phyloP scores from a whole-genome alignment of 2,329 filamentous ascomycete species.

The Stachybotrys elegans region DNA sequence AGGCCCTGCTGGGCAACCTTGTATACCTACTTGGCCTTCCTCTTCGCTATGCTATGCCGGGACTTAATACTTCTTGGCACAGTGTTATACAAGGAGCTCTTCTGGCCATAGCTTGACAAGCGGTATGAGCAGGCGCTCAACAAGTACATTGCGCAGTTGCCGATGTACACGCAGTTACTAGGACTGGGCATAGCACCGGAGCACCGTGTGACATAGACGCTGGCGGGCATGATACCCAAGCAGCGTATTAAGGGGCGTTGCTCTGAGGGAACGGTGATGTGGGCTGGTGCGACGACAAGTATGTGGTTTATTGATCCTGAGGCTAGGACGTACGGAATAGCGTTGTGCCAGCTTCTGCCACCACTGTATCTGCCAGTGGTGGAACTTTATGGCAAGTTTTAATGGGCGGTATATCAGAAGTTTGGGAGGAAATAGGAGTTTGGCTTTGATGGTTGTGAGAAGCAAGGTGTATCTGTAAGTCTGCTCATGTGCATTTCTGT shows the following conservation, averaged over 20 bases:
- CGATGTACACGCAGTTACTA: background rate
- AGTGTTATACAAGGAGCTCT: conserved; percentile 4
- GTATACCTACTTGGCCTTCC: conserved; percentile 2
- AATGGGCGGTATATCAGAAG: background rate
- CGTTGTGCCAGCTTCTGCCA: background rate
- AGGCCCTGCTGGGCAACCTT: background rate
- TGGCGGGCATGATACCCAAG: background rate
- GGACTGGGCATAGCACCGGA: background rate
- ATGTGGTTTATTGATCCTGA: conserved; percentile 1
- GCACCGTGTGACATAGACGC: background rate
- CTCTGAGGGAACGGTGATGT: background rate
- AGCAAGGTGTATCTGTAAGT: too few relatives aligned
- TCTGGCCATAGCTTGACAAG: conserved; percentile 6
- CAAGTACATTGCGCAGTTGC: background rate
- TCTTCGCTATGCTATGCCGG: conserved; percentile 1
- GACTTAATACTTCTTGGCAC: background rate
- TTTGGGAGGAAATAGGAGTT: too few relatives aligned
- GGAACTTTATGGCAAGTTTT: background rate
- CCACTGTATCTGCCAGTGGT: background rate
- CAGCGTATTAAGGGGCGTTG: background rate
- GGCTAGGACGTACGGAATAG: background rate
- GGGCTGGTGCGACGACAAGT: background rate
- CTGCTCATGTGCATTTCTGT: too few relatives aligned
- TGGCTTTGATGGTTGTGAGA: too few relatives aligned
- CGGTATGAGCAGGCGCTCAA: conserved; percentile 3